Evolutionary conservation across 2,329 filamentous ascomycete genomes (phyloP).

Genomic region (Polytolypa hystricis): DNA sequence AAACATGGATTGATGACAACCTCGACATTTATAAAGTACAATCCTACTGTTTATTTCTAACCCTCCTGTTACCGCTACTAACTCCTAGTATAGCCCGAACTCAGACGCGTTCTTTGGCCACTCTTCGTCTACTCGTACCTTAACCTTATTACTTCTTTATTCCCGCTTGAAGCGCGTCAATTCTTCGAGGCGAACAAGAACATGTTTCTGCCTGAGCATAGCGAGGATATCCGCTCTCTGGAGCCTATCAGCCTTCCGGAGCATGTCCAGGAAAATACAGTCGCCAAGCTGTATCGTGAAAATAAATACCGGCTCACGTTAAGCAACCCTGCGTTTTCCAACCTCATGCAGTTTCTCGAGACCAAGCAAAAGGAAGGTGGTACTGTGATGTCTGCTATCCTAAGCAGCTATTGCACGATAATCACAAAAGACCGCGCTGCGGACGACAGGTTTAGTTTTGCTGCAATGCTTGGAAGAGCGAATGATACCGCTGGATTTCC

Average conservation of each 20-base stretch:
- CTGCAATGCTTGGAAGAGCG: conserved; percentile 46
- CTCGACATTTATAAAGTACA: conserved; percentile 83
- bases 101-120: conserved; percentile 82
- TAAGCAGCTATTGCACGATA: conserved; percentile 51
- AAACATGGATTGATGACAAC: conserved; percentile 79
- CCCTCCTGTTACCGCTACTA: background rate
- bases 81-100: conserved; percentile 54
- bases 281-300: conserved; percentile 69
- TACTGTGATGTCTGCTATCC: conserved; percentile 61
- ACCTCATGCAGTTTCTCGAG: conserved; percentile 79
- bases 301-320: conserved; percentile 85
- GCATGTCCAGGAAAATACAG: conserved; percentile 64
- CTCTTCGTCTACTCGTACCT: conserved; percentile 89
- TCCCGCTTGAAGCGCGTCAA: conserved; percentile 57
- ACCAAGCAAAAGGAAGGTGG: conserved; percentile 75
- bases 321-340: conserved; percentile 73
- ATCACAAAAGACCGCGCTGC: conserved; percentile 48
- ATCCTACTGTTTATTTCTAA: background rate
- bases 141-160: conserved; percentile 62
- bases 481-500: conserved; percentile 46
- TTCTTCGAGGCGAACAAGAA: conserved; percentile 62
- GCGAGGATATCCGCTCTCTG: conserved; percentile 69
- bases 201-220: conserved; percentile 64
- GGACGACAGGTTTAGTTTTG: conserved; percentile 48
- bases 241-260: conserved; percentile 61